phyloP scores from a whole-genome alignment of 208 protist genomes.

The Trypanosoma avium region DNA sequence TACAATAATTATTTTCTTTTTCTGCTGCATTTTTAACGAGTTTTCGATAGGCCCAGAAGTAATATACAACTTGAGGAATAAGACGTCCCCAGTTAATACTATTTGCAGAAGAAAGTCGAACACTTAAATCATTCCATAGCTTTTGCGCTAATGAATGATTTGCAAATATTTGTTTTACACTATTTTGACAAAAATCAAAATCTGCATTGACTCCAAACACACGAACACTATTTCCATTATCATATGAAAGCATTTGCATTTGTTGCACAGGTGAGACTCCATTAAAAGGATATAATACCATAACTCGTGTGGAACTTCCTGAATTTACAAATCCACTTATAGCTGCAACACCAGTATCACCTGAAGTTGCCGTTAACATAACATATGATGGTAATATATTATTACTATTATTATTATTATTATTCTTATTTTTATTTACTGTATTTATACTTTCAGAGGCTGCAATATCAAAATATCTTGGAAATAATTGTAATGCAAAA shows the following conservation, averaged over 20 bases:
- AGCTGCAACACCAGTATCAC: conserved; percentile 86
- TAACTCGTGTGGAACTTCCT: conserved; percentile 58
- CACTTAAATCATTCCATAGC: conserved; percentile 37
- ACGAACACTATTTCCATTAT: conserved; percentile 66
- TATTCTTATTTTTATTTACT: conserved; percentile 6
- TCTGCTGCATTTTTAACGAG: conserved; percentile 46
- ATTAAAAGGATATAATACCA: conserved; percentile 86
- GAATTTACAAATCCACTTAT: conserved; percentile 87
- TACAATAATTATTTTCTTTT: conserved; percentile 13
- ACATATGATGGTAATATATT: conserved; percentile 36
- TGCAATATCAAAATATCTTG: conserved; percentile 74
- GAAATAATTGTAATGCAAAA: conserved; percentile 90
- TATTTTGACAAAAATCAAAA: conserved; percentile 93
- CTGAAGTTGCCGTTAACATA: conserved; percentile 89
- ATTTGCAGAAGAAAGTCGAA: conserved; percentile 94
- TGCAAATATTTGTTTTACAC: conserved; percentile 90
- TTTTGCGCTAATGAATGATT: conserved; percentile 70
- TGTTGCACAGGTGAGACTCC: conserved; percentile 86
- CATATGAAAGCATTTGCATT: conserved; percentile 85
- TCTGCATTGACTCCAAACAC: conserved; percentile 70
- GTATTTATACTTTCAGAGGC: conserved; percentile 17
- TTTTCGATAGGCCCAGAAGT: conserved; percentile 94
- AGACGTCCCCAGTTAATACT: conserved; percentile 98
- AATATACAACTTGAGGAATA: conserved; percentile 96
- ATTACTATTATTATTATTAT: conserved; percentile 11